Base-by-base conservation (phyloP, 208 protist species). In the Trypanosoma conorhini region DNA sequence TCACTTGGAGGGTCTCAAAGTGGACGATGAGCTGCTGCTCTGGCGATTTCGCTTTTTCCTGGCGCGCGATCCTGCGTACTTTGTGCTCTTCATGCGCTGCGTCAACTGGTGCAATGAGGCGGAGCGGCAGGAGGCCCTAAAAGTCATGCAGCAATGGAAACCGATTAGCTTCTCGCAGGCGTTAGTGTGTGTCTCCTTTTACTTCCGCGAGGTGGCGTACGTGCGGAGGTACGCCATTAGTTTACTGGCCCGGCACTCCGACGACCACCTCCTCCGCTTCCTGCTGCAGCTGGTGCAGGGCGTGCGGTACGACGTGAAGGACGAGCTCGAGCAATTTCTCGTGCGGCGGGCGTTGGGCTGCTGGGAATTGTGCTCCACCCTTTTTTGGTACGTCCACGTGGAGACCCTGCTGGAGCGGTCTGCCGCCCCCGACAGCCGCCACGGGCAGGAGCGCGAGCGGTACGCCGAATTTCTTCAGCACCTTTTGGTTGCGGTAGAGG, bases 41-140 rank as follows among this genome's bases (percentile, higher is more conserved):
- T 99, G 96, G 95, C 94, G 89, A 66, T 98, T 94, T 75, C 81
- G 93, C 33, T 83, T 88, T 65, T 98, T 91, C 71, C 80, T 98
- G 42, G 59, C 73, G 21, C 75, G 81, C 19, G 86, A 97, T 57
- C 77, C 88, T 1, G 79, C 85, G 28, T 91, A 90, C 40, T 88
- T 98, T 31, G 78, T 97, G 1, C 93, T 90, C 10, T 99, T 99
- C 62, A 77, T 98, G 67, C 79, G 83, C 50, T 94, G 85, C 66
- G 93, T 99, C 10, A 92, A 98, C 58, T 99, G 97, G 97, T 70
- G 62, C 15, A 63, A 88, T 46, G 38, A 40, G n/a, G 69, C 81
- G 54, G 87, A 98, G 79, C 66, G 72, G 38, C 83, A 84, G 42
- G 83, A 86, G 13, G 96, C 95, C 19, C 56, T 80, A 19, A 84